These are phyloP conservation scores for Leccinum pellstonianum DNA, from an alignment of 768 basidiomycete genomes.

Conservation along the genomic window DNA sequence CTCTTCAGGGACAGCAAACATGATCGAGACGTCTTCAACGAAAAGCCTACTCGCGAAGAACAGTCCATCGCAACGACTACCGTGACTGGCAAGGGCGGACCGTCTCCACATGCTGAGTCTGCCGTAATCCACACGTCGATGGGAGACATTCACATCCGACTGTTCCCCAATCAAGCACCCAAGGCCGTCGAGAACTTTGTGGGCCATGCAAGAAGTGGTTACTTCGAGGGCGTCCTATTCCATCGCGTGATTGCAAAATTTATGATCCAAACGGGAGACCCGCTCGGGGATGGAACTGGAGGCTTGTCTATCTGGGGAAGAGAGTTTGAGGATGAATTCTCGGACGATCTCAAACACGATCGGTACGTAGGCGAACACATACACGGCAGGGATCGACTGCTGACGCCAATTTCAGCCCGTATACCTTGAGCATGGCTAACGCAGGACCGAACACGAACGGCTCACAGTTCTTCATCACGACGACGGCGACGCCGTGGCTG, in stretches of 20 bases:
- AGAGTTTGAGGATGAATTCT: constrained; percentile 93
- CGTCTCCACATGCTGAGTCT: constrained; percentile 70
- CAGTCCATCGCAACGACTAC: constrained; percentile 77
- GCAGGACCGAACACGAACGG: constrained; percentile 90
- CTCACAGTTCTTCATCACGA: constrained; percentile 98
- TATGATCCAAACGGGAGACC: constrained; percentile 97
- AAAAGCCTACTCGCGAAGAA: constrained; percentile 94
- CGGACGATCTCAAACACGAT: constrained; percentile 86
- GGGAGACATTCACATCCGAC: constrained; percentile 86
- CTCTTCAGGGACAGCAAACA: constrained; percentile 72
- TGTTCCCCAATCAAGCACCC: constrained; percentile 91
- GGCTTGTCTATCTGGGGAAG: constrained; percentile 87
- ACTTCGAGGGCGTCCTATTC: constrained; percentile 92
- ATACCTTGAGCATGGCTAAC: constrained; percentile 95
- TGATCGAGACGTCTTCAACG: constrained; percentile 98
- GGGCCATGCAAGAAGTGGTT: constrained; percentile 83
- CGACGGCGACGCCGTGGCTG: constrained; percentile 90
- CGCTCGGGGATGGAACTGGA: constrained; percentile 92
- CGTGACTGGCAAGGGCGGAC: constrained; percentile 46
- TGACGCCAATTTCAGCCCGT: constrained; percentile 57
- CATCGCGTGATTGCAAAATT: constrained; percentile 99
- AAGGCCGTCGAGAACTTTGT: constrained; percentile 98
- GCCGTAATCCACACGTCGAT: constrained; percentile 94
- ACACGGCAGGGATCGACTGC: background rate
- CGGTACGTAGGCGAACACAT: constrained; percentile 45